Evolutionary conservation across 2,329 filamentous ascomycete species (phyloP).

Genomic region (Escovopsis sp.): DNA sequence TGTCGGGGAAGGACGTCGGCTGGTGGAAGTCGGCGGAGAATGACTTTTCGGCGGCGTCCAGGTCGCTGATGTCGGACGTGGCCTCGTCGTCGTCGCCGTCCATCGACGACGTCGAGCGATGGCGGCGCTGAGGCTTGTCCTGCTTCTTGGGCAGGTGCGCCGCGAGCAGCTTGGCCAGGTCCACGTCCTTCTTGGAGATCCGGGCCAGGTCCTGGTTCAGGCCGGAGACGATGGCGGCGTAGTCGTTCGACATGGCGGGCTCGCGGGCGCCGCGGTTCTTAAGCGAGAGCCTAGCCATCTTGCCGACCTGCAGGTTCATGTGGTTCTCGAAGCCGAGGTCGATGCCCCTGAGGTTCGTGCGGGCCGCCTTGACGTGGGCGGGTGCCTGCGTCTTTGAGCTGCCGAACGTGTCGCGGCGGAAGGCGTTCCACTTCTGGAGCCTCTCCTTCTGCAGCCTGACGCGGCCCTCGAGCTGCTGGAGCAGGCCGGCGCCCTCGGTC

Average conservation of each 20-base stretch:
- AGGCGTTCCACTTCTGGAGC: constrained; percentile 60
- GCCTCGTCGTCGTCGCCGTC: constrained; percentile 9
- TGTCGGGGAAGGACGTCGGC: constrained; percentile 13
- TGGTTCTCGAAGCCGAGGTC: constrained; percentile 42
- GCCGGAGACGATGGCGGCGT: constrained; percentile 26
- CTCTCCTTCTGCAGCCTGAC: constrained; percentile 53
- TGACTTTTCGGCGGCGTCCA: constrained; percentile 30
- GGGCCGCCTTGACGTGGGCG: constrained; percentile 7
- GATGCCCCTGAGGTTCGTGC: constrained; percentile 25
- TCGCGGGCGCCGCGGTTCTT: constrained; percentile 12
- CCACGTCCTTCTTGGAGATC: constrained; percentile 10
- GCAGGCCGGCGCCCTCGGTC: constrained; percentile 33
- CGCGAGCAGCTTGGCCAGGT: constrained; percentile 1
- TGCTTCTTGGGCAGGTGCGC: constrained; percentile 2
- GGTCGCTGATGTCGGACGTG: constrained; percentile 36
- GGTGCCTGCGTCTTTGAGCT: constrained; percentile 12
- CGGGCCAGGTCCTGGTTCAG: constrained; percentile 27
- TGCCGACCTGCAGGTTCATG: constrained; percentile 30
- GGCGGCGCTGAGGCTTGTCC: constrained; percentile 1
- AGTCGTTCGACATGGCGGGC: constrained; percentile 23
- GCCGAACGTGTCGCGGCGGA: constrained; percentile 36
- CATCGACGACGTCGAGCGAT: constrained; percentile 2
- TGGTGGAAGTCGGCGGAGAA: constrained; percentile 6
- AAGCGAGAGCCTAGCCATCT: constrained; percentile 11
- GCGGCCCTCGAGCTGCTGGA: constrained; percentile 58